Base-by-base conservation (phyloP, 2,329 filamentous ascomycete genomes). In the Cladophialophora psammophila region DNA sequence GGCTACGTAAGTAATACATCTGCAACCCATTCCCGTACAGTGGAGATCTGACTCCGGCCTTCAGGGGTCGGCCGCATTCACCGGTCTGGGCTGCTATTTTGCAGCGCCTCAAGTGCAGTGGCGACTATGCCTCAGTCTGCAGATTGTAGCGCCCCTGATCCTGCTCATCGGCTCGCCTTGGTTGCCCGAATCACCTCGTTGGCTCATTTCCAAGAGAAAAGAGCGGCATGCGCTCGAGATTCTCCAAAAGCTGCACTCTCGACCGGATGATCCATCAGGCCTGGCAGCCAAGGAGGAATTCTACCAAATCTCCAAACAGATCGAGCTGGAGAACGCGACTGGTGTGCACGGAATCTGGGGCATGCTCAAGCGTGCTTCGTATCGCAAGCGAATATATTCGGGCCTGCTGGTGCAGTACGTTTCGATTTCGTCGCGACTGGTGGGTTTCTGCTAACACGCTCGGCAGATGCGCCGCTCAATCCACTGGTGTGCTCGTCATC, bases 271-370 rank as follows among this genome's bases (percentile, higher is more conserved):
- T 54, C 77, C 76, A 7, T 71, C 82, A 32, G 75, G 81, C 5
- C 67, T 73, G 15, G 69, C 75, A 5, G 79, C 79, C 35, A 70
- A 76, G 12, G 76, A 78, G 32, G 78, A 79, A 57, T 83, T 84
- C 70, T 78, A 78, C 68, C 76, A 80, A 57, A 82, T 83, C 73
- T 75, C 78, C 67, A 78, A 78, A 58, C 80, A 84, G 67, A 75
- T 78, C 40, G 79, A 81, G 53, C 72, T 81, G 6, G 78, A 82
- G 62, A 71, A 72, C 10, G 71, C 74, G 36, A 76, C 77, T 57
- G 59, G 59, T 54, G 59, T 61, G 45, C 65, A 54, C 31, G 74
- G 76, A 18, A 72, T 72, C 32, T 79, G 80, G 65, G 80, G 80
- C 65, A 74, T 83, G 38, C 79, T 83, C 72, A 75, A 76, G 32